Percentiles rank a stretch among this genome's conserved stretches.
Conservation (phyloP, 2,329 filamentous ascomycete genomes). For the Fusarium graminum region DNA sequence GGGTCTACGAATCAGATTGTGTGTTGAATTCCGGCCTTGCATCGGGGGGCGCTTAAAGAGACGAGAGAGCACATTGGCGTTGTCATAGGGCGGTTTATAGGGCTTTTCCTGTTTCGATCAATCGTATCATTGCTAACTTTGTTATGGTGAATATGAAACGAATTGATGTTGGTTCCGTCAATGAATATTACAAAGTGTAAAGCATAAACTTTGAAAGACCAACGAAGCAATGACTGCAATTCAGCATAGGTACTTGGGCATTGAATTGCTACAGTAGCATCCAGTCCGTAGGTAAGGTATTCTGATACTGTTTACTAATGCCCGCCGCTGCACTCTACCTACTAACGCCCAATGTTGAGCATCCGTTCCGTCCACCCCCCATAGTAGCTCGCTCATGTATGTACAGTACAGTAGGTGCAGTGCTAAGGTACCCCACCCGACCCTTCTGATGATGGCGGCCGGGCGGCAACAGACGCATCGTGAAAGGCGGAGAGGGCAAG, state of each 20-base stretch:
- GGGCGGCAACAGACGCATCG: constrained; percentile 57
- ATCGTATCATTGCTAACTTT: constrained; percentile 17
- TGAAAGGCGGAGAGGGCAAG: constrained; percentile 55
- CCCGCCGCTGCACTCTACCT: neutral
- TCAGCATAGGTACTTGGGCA: neutral
- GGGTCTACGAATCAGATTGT: constrained; percentile 44
- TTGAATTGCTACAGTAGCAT: neutral
- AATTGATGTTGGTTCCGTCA: neutral
- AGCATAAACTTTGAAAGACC: neutral
- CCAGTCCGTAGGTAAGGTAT: too few species aligned
- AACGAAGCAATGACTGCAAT: neutral
- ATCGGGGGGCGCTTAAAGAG: constrained; percentile 50
- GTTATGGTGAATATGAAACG: neutral
- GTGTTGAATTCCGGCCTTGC: constrained; percentile 43
- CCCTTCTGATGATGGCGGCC: constrained; percentile 51
- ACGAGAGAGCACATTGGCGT: constrained; percentile 22
- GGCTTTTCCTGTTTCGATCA: constrained; percentile 28
- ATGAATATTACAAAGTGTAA: neutral
- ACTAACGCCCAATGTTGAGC: constrained; percentile 3
- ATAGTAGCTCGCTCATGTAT: neutral
- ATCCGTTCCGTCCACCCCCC: constrained; percentile 19
- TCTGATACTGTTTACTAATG: too few species aligned
- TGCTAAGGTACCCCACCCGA: constrained; percentile 26
- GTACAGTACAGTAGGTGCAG: constrained; percentile 1
- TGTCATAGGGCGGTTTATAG: constrained; percentile 27